Evolutionary conservation across 2,329 filamentous ascomycete species (phyloP).

Genomic region (Verticillium zaregamsianum): DNA sequence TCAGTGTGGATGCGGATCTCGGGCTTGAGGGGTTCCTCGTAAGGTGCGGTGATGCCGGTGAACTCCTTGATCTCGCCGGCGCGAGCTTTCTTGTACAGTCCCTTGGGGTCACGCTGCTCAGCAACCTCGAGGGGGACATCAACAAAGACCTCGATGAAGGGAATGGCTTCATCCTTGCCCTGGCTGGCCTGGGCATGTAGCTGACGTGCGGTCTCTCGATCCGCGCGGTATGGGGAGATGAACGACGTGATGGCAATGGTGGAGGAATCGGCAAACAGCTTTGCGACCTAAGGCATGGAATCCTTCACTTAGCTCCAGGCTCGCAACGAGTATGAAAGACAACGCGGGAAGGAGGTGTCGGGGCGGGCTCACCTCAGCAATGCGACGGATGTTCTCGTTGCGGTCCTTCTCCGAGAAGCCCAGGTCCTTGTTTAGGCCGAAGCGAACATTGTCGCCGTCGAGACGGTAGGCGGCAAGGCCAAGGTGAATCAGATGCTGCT

Average conservation of each 20-base stretch:
- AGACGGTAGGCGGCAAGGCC: slow-evolving; percentile 84
- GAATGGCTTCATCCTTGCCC: slow-evolving; percentile 62
- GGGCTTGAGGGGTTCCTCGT: slow-evolving; percentile 80
- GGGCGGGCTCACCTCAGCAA: slow-evolving; percentile 62
- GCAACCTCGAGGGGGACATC: slow-evolving; percentile 89
- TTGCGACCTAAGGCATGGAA: slow-evolving; percentile 61
- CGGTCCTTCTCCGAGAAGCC: slow-evolving; percentile 91
- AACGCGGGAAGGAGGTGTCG: background rate
- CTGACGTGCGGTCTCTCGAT: slow-evolving; percentile 76
- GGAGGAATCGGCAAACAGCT: slow-evolving; percentile 89
- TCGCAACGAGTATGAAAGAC: background rate
- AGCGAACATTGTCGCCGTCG: slow-evolving; percentile 97
- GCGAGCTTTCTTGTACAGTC: slow-evolving; percentile 93
- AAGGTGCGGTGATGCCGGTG: slow-evolving; percentile 91
- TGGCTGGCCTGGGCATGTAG: slow-evolving; percentile 64
- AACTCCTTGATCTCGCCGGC: slow-evolving; percentile 96
- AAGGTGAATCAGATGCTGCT: slow-evolving; percentile 91
- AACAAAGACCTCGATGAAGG: slow-evolving; percentile 91
- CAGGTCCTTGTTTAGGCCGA: slow-evolving; percentile 96
- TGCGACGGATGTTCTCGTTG: slow-evolving; percentile 96
- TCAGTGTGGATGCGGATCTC: slow-evolving; percentile 86
- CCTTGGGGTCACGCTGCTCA: slow-evolving; percentile 95
- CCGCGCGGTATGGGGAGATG: slow-evolving; percentile 90
- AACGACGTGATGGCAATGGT: slow-evolving; percentile 91
- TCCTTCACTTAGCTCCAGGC: background rate